phyloP scores from a whole-genome alignment of 1,139 yeast species.

The Geotrichum bryndzae region DNA sequence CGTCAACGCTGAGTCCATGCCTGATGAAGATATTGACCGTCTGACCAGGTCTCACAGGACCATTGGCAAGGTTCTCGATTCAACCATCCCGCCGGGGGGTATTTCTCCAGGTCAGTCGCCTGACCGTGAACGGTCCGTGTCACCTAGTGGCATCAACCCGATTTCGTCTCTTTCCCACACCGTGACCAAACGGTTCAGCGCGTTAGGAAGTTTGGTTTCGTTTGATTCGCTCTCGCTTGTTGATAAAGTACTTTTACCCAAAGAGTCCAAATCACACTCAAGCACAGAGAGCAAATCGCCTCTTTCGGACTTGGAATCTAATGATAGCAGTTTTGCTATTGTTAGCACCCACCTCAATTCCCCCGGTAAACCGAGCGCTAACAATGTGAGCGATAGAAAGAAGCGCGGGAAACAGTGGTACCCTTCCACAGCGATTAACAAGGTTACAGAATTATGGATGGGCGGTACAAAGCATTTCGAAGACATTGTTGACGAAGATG shows the following conservation, averaged over 20 bases:
- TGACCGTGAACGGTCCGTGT: background rate
- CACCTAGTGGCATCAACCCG: background rate
- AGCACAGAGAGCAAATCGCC: background rate
- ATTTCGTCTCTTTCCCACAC: conserved; percentile 1
- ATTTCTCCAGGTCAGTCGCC: background rate
- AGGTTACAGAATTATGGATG: conserved; percentile 54
- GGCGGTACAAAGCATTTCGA: conserved; percentile 60
- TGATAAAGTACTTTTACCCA: background rate
- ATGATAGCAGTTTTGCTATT: conserved; percentile 4
- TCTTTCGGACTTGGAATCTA: background rate
- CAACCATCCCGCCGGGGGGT: conserved; percentile 4
- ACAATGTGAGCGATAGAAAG: background rate
- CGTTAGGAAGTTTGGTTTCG: background rate
- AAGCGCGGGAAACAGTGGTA: conserved; percentile 8
- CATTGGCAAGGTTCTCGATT: conserved; percentile 14
- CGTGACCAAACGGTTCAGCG: conserved; percentile 2
- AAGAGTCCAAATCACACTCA: background rate
- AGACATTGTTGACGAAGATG: conserved; percentile 19
- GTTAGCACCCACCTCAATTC: background rate
- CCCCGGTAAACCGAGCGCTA: background rate
- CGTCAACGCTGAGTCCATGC: background rate
- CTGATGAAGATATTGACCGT: conserved; percentile 1
- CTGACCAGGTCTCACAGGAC: conserved; percentile 7
- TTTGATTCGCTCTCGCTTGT: background rate
- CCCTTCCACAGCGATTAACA: conserved; percentile 25